phyloP scores from a whole-genome alignment of 441 rosid species.

The Populus hybrid region DNA sequence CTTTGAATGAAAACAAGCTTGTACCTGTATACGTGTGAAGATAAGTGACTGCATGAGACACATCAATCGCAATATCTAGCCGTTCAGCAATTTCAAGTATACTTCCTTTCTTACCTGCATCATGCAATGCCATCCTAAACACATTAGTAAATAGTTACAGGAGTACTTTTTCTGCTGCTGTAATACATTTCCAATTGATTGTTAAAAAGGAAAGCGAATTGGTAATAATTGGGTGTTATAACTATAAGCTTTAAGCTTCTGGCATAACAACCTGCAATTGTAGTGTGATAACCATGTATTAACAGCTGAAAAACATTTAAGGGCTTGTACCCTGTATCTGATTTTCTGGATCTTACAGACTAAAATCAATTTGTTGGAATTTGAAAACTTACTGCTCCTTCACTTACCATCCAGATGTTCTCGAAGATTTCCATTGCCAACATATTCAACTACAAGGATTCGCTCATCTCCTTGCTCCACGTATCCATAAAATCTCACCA shows the following conservation, averaged over 20 bases:
- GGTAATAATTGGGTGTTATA: background rate
- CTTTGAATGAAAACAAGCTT: background rate
- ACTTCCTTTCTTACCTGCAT: slow-evolving; percentile 51
- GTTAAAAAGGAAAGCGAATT: background rate
- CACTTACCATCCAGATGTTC: slow-evolving; percentile 85
- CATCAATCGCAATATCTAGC: slow-evolving; percentile 82
- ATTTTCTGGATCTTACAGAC: background rate
- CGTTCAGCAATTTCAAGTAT: slow-evolving; percentile 72
- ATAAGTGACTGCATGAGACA: slow-evolving; percentile 85
- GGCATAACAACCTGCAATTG: background rate
- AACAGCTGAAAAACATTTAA: background rate
- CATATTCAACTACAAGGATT: slow-evolving; percentile 67
- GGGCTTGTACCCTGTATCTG: background rate
- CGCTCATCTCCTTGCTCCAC: slow-evolving; percentile 61
- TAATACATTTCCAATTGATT: background rate
- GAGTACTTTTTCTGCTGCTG: background rate
- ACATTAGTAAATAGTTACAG: background rate
- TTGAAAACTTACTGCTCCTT: background rate
- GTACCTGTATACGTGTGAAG: slow-evolving; percentile 82
- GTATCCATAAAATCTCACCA: slow-evolving; percentile 74
- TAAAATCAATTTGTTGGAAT: background rate
- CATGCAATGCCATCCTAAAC: background rate
- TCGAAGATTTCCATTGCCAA: slow-evolving; percentile 67
- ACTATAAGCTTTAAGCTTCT: background rate
- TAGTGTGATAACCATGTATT: background rate